These are phyloP conservation scores for Xylariomycetidae sp. DNA, from an alignment of 2,329 filamentous ascomycete genomes.

Conservation along the genomic window DNA sequence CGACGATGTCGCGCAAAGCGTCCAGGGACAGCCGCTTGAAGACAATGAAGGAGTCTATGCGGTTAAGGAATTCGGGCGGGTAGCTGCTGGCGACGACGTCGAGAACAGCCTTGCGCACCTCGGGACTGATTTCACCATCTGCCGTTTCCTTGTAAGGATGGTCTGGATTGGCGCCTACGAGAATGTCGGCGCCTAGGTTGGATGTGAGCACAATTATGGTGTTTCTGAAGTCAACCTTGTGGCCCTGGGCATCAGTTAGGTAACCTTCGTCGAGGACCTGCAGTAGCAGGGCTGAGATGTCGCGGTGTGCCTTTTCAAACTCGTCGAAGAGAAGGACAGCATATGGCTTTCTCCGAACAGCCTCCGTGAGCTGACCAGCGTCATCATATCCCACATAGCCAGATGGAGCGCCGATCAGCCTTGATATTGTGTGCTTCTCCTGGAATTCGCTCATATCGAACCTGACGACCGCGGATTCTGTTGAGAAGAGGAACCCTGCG, in stretches of 20 bases:
- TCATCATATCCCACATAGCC: slow-evolving; percentile 97
- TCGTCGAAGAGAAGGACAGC: slow-evolving; percentile 94
- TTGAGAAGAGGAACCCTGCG: slow-evolving; percentile 88
- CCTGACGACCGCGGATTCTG: slow-evolving; percentile 81
- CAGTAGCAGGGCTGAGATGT: slow-evolving; percentile 86
- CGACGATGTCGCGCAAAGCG: slow-evolving; percentile 86
- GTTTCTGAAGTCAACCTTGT: slow-evolving; percentile 95
- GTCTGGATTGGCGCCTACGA: slow-evolving; percentile 68
- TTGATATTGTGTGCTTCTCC: slow-evolving; percentile 92
- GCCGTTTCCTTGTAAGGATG: slow-evolving; percentile 59
- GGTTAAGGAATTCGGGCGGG: slow-evolving; percentile 92
- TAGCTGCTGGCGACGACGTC: slow-evolving; percentile 73
- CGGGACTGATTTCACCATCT: slow-evolving; percentile 66
- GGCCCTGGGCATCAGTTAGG: slow-evolving; percentile 89
- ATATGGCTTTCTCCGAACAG: slow-evolving; percentile 90
- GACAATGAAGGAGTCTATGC: slow-evolving; percentile 94
- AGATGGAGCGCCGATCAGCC: slow-evolving; percentile 87
- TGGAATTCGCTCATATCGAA: slow-evolving; percentile 99
- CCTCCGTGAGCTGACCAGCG: slow-evolving; percentile 91
- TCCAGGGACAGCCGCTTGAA: slow-evolving; percentile 79
- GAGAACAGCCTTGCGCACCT: slow-evolving; percentile 77
- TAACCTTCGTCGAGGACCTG: slow-evolving; percentile 96
- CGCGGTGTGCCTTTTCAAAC: slow-evolving; percentile 94
- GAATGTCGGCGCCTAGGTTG: slow-evolving; percentile 87
- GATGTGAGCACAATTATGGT: slow-evolving; percentile 95